These are phyloP conservation scores for Lolium perenne DNA, from an alignment of 176 grass and related monocot species.

Conservation along the genomic window DNA sequence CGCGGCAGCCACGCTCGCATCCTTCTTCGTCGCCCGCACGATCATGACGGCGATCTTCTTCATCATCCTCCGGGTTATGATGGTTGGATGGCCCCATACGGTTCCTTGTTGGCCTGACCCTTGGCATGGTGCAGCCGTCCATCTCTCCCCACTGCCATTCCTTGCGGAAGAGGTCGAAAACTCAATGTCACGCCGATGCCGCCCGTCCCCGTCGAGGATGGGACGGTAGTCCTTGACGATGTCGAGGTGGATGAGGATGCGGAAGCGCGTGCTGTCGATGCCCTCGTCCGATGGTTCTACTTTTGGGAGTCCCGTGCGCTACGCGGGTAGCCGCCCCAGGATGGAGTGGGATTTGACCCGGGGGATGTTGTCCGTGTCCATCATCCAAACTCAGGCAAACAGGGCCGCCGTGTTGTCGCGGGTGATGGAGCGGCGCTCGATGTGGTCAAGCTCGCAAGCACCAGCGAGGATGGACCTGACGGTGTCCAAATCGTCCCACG, in stretches of 20 bases:
- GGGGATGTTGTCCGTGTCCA: not conserved
- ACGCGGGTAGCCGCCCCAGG: not conserved
- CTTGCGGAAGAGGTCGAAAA: no score
- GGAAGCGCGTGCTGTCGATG: not conserved
- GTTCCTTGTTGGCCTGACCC: no score
- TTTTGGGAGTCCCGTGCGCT: not conserved
- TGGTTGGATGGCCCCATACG: no score
- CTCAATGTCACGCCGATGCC: no score
- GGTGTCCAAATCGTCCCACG: not conserved
- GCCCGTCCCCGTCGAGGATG: no score
- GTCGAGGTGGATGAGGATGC: not conserved
- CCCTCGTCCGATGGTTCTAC: not conserved
- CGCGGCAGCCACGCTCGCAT: no score
- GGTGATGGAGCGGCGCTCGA: not conserved
- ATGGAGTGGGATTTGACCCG: not conserved
- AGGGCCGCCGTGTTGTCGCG: not conserved
- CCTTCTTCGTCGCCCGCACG: no score
- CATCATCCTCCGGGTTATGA: no score
- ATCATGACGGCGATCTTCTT: no score
- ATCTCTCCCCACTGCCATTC: no score
- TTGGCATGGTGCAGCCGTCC: no score
- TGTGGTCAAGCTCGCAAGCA: not conserved
- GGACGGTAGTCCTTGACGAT: no score
- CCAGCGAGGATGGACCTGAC: not conserved
- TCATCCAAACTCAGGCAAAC: not conserved